phyloP scores from a whole-genome alignment of 1,284 basidiomycete genomes.

The Cutaneotrichosporon dermatis region DNA sequence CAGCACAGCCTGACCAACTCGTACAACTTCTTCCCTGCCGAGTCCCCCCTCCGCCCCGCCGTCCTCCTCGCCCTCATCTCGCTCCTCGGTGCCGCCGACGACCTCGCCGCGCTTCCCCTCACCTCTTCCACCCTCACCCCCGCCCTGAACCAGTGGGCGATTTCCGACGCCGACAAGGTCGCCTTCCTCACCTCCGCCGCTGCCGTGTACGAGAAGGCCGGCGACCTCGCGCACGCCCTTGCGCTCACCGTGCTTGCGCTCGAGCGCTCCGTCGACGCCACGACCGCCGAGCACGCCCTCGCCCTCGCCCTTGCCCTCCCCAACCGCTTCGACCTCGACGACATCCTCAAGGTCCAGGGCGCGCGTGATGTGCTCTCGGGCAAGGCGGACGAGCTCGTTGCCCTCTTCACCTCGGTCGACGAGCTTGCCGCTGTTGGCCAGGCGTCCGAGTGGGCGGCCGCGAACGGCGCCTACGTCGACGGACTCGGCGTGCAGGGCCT shows the following conservation, averaged over 20 bases:
- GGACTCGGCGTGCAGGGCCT: slow-evolving; percentile 57
- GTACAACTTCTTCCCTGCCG: slow-evolving; percentile 74
- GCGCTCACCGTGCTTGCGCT: slow-evolving; percentile 51
- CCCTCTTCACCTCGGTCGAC: slow-evolving; percentile 57
- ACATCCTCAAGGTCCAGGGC: slow-evolving; percentile 55
- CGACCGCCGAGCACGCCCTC: slow-evolving; percentile 41
- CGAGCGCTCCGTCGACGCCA: slow-evolving; percentile 54
- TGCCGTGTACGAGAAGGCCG: slow-evolving; percentile 58
- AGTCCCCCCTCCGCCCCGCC: slow-evolving; percentile 61
- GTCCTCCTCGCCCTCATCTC: slow-evolving; percentile 67
- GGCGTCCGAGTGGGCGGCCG: slow-evolving; percentile 62
- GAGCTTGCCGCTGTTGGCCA: slow-evolving; percentile 65
- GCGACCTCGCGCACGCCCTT: slow-evolving; percentile 55
- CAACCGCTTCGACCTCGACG: slow-evolving; percentile 70
- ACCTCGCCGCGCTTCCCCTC: slow-evolving; percentile 65
- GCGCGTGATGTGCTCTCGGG: slow-evolving; percentile 32
- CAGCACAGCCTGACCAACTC: slow-evolving; percentile 69
- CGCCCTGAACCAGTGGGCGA: slow-evolving; percentile 73
- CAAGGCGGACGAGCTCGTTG: slow-evolving; percentile 37
- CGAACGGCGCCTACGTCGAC: slow-evolving; percentile 56
- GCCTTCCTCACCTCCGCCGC: slow-evolving; percentile 66
- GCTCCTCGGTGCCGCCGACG: slow-evolving; percentile 51
- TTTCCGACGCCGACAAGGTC: slow-evolving; percentile 63
- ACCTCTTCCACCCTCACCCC: slow-evolving; percentile 61
- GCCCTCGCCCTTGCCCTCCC: slow-evolving; percentile 63